phyloP scores from a whole-genome alignment of 768 basidiomycete species.

The Lactarius evosmus region DNA sequence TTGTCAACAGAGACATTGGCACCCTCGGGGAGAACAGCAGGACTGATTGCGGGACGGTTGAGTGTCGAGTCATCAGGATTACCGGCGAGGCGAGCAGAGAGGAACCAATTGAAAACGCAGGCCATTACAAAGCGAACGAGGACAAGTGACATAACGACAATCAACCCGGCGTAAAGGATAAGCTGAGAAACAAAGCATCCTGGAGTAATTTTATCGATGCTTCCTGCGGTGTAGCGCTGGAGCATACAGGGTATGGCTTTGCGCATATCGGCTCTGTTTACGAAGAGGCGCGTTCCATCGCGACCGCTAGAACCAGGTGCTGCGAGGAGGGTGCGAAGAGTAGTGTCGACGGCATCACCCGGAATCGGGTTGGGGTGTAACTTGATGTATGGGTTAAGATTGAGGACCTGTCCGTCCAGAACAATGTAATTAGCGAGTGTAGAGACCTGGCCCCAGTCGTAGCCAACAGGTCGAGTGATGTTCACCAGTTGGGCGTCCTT shows the following conservation, averaged over 20 bases:
- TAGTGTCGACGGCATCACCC: constrained; percentile 75
- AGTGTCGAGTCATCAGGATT: constrained; percentile 71
- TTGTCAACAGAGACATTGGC: constrained; percentile 95
- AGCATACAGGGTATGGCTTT: constrained; percentile 75
- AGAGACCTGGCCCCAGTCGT: constrained; percentile 87
- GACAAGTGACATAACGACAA: constrained; percentile 89
- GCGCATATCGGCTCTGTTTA: constrained; percentile 60
- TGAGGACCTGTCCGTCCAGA: constrained; percentile 90
- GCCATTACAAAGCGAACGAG: constrained; percentile 95
- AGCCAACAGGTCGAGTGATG: constrained; percentile 73
- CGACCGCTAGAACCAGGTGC: constrained; percentile 58
- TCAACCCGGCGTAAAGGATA: constrained; percentile 85
- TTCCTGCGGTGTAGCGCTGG: constrained; percentile 86
- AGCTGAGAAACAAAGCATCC: constrained; percentile 91
- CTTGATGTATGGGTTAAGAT: constrained; percentile 81
- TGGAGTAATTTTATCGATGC: constrained; percentile 94
- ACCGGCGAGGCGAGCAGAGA: constrained; percentile 77
- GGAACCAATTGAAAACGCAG: constrained; percentile 94
- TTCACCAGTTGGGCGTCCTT: constrained; percentile 58
- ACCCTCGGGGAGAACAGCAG: constrained; percentile 94
- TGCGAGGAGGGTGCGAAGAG: constrained; percentile 71
- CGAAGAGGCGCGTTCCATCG: constrained; percentile 88
- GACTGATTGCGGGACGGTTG: constrained; percentile 82
- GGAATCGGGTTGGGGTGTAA: constrained; percentile 66
- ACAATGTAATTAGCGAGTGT: constrained; percentile 74